Evolutionary conservation across 2,329 filamentous ascomycete genomes (phyloP).

Genomic region (Calonectria fujianensis): DNA sequence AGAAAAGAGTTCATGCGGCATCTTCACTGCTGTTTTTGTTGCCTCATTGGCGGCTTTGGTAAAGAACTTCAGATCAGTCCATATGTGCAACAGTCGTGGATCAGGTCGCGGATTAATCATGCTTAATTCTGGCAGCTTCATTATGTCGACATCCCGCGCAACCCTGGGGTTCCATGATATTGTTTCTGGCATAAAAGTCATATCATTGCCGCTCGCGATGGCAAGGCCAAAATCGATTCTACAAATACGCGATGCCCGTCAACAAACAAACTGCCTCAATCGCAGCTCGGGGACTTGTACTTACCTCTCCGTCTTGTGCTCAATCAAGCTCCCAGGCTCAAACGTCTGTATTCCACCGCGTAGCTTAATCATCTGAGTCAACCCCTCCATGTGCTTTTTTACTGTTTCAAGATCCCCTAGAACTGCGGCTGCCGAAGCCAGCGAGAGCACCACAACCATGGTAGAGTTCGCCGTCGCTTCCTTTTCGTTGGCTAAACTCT

Average conservation of each 20-base stretch:
- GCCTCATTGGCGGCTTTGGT: conserved; percentile 49
- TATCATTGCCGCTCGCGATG: conserved; percentile 36
- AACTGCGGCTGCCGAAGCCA: conserved; percentile 50
- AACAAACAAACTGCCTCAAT: background rate
- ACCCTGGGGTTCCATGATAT: conserved; percentile 42
- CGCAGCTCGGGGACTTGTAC: background rate
- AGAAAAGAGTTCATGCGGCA: conserved; percentile 45
- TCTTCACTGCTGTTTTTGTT: conserved; percentile 44
- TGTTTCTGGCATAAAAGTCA: conserved; percentile 31
- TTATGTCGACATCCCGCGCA: conserved; percentile 10
- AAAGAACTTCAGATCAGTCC: conserved; percentile 52
- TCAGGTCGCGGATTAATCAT: conserved; percentile 40
- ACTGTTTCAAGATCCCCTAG: conserved; percentile 49
- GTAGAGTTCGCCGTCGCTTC: conserved; percentile 45
- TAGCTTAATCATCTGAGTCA: conserved; percentile 49
- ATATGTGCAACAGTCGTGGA: conserved; percentile 47
- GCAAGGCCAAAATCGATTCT: conserved; percentile 42
- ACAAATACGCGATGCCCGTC: background rate
- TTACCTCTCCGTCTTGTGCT: conserved; percentile 44
- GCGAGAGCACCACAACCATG: conserved; percentile 46
- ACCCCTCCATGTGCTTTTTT: conserved; percentile 52
- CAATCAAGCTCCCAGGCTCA: conserved; percentile 36
- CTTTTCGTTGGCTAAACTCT: conserved; percentile 41
- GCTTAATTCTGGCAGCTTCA: conserved; percentile 37
- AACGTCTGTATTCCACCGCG: conserved; percentile 49